Percentiles rank a stretch among this genome's conserved stretches.
These are phyloP conservation scores for Xylaria sp. DNA, from an alignment of 2,329 filamentous ascomycete species.

Conservation along the genomic window DNA sequence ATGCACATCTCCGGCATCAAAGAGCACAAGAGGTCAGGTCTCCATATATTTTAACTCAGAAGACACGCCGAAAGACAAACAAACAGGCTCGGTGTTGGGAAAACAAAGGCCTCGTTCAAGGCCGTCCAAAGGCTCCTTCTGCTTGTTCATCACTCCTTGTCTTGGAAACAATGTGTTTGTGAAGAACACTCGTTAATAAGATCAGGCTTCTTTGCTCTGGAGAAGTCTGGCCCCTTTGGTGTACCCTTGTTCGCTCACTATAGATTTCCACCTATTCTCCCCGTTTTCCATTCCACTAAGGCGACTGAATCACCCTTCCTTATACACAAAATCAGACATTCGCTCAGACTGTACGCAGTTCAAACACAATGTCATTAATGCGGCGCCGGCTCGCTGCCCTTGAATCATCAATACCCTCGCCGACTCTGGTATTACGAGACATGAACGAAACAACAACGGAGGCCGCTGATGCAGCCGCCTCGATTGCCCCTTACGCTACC, in stretches of 20 bases:
- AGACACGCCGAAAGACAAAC: constrained; percentile 23
- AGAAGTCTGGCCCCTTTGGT: constrained; percentile 40
- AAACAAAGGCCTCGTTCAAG: constrained; percentile 26
- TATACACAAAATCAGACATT: constrained; percentile 27
- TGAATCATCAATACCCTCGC: constrained; percentile 44
- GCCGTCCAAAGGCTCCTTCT: constrained; percentile 39
- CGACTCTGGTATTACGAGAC: constrained; percentile 46
- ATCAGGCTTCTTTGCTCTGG: constrained; percentile 42
- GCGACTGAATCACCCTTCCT: constrained; percentile 31
- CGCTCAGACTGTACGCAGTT: constrained; percentile 28
- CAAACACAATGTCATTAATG: constrained; percentile 47
- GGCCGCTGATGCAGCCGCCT: constrained; percentile 51
- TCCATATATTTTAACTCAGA: constrained; percentile 2
- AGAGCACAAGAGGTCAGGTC: constrained; percentile 1
- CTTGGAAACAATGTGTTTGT: constrained; percentile 49
- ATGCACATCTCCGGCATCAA: constrained; percentile 13
- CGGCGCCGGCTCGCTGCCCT: constrained; percentile 51
- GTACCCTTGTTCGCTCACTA: constrained; percentile 39
- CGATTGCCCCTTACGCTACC: constrained; percentile 66
- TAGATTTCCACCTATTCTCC: constrained; percentile 43
- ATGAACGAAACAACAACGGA: constrained; percentile 37
- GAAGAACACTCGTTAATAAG: constrained; percentile 31
- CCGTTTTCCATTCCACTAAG: constrained; percentile 30
- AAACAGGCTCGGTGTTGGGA: constrained; percentile 15
- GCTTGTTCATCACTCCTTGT: constrained; percentile 35